Conservation (phyloP, 2,329 filamentous ascomycete species). For the Blumeriella jaapii region DNA sequence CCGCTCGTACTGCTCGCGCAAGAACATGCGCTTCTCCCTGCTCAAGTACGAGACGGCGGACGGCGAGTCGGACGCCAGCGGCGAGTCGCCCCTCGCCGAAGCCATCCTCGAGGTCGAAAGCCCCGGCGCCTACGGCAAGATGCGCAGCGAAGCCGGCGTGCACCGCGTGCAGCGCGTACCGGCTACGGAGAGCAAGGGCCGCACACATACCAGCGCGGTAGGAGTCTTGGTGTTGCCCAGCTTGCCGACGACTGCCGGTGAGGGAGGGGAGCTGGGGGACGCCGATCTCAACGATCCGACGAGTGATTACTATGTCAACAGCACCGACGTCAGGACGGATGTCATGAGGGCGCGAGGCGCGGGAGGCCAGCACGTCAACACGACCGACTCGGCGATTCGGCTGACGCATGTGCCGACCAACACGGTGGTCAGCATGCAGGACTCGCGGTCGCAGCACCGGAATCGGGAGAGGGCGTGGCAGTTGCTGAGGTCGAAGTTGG, state of each 20-base stretch:
- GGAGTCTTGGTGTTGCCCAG: slow-evolving; percentile 86
- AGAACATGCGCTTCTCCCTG: slow-evolving; percentile 53
- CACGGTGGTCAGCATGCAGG: slow-evolving; percentile 83
- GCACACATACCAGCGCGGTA: slow-evolving; percentile 87
- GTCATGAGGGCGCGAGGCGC: slow-evolving; percentile 88
- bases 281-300: slow-evolving; percentile 68
- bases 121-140: slow-evolving; percentile 64
- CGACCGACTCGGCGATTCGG: slow-evolving; percentile 89
- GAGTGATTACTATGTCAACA: slow-evolving; percentile 84
- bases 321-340: slow-evolving; percentile 70
- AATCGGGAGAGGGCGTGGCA: slow-evolving; percentile 86
- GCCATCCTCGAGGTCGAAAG: slow-evolving; percentile 76
- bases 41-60: slow-evolving; percentile 75
- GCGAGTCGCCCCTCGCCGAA: slow-evolving; percentile 66
- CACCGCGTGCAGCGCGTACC: slow-evolving; percentile 92
- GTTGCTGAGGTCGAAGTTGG: slow-evolving; percentile 69
- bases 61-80: slow-evolving; percentile 42
- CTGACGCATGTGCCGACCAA: slow-evolving; percentile 84
- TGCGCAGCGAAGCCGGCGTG: slow-evolving; percentile 85
- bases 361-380: slow-evolving; percentile 96
- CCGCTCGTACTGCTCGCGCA: slow-evolving; percentile 59
- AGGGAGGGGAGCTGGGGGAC: slow-evolving; percentile 38
- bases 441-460: slow-evolving; percentile 77
- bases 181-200: slow-evolving; percentile 78
- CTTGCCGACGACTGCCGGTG: slow-evolving; percentile 47